Evolutionary conservation across 305 asterid genomes (phyloP).

Genomic region (Ajuga reptans): DNA sequence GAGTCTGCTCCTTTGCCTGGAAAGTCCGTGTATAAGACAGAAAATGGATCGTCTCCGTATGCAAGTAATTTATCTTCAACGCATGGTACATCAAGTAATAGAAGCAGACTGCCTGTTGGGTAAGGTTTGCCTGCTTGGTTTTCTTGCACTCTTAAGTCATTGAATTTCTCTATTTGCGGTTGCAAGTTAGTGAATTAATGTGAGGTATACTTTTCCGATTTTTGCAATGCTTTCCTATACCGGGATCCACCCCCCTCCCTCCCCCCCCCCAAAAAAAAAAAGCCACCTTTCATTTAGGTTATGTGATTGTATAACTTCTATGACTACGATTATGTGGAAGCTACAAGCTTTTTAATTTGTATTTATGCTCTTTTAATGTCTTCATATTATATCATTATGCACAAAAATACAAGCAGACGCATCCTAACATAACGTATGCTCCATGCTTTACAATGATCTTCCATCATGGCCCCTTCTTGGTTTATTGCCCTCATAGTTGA

Average conservation of each 20-base stretch:
- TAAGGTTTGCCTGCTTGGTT: slow-evolving; percentile 41
- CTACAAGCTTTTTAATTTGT: not conserved
- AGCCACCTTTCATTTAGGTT: no score
- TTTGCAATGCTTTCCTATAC: not conserved
- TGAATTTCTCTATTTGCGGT: slow-evolving; percentile 12
- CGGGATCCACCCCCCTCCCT: not conserved
- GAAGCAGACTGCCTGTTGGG: slow-evolving; percentile 43
- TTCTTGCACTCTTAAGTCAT: not conserved
- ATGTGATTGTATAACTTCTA: not conserved
- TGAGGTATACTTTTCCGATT: not conserved
- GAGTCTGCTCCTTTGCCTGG: slow-evolving; percentile 51
- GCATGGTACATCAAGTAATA: slow-evolving; percentile 39
- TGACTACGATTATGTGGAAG: slow-evolving; percentile 2
- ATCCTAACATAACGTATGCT: not conserved
- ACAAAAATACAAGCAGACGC: not conserved
- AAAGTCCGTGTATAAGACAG: slow-evolving; percentile 57
- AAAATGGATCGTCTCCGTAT: slow-evolving; percentile 46
- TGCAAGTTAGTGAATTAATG: not conserved
- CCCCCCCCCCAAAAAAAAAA: no score
- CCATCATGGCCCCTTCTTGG: not conserved
- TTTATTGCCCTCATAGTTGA: not conserved
- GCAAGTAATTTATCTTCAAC: slow-evolving; percentile 39
- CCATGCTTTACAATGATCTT: not conserved
- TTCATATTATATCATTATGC: not conserved
- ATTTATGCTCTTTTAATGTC: not conserved